Evolutionary conservation across 371 early-diverging fungal genomes (phyloP).

Genomic region (Mucor racemosus): DNA sequence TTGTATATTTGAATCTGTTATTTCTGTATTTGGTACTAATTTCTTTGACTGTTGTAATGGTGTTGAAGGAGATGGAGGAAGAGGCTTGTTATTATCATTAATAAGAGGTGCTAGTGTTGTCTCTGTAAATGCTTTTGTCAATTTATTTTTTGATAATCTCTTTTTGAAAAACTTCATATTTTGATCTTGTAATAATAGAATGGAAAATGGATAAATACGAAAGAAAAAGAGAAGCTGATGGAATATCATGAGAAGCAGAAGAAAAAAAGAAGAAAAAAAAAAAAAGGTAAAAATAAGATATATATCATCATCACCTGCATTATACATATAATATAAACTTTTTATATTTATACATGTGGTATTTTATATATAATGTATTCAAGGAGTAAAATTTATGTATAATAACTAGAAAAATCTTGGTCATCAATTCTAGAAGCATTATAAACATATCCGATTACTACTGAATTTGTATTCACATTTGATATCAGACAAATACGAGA

Average conservation of each 20-base stretch:
- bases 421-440: conserved; percentile 12
- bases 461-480: neutral
- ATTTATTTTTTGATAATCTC: conserved; percentile 1
- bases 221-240: conserved; percentile 18
- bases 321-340: neutral
- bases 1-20: too few species aligned
- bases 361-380: neutral
- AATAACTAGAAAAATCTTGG: neutral
- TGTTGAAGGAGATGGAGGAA: neutral
- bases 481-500: conserved; percentile 26
- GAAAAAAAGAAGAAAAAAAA: neutral
- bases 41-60: neutral
- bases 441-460: conserved; percentile 18
- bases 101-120: neutral
- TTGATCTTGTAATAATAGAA: conserved; percentile 2
- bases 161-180: conserved; percentile 22
- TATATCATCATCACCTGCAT: conserved; percentile 13
- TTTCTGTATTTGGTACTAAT: neutral
- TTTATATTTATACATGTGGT: neutral
- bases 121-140: neutral
- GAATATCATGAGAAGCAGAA: conserved; percentile 2
- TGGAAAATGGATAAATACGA: conserved; percentile 8
- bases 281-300: neutral
- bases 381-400: neutral
- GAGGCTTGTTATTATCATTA: neutral